phyloP scores from a whole-genome alignment of 2,329 filamentous ascomycete species.

The Ophiostoma perfectum region DNA sequence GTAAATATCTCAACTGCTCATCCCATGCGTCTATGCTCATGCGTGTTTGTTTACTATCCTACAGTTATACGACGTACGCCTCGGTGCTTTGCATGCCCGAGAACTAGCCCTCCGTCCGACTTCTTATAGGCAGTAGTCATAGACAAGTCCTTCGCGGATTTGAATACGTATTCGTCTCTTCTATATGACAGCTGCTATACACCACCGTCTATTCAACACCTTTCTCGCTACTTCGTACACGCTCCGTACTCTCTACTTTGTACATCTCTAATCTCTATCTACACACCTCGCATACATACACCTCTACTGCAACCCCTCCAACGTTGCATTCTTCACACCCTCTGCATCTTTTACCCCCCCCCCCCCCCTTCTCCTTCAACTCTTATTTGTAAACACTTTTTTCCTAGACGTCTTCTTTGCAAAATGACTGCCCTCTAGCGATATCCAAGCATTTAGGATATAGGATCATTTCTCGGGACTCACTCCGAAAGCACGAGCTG shows the following conservation, averaged over 20 bases:
- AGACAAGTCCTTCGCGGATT: too few species aligned
- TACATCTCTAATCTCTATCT: too few species aligned
- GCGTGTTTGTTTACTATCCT: not conserved
- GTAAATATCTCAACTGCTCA: slow-evolving; percentile 1
- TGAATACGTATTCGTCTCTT: too few species aligned
- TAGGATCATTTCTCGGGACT: not conserved
- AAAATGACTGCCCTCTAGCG: not conserved
- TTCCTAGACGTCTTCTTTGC: not conserved
- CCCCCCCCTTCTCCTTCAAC: not conserved
- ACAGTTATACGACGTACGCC: not conserved
- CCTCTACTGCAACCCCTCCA: not conserved
- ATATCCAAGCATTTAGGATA: not conserved
- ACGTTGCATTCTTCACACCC: slow-evolving; percentile 5
- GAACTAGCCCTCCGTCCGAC: not conserved
- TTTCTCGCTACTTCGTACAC: not conserved
- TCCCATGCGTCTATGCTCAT: too few species aligned
- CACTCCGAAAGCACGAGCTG: not conserved
- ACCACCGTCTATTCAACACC: not conserved
- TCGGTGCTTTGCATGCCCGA: not conserved
- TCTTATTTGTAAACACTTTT: not conserved
- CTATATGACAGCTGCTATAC: too few species aligned
- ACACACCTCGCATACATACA: too few species aligned
- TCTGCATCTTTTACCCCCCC: not conserved
- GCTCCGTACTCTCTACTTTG: not conserved
- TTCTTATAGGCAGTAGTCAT: not conserved